Evolutionary conservation across 176 grass and related monocot species (phyloP), one percentile per base, ranked within the genome.

Genomic region (Rhynchospora tenuis): DNA sequence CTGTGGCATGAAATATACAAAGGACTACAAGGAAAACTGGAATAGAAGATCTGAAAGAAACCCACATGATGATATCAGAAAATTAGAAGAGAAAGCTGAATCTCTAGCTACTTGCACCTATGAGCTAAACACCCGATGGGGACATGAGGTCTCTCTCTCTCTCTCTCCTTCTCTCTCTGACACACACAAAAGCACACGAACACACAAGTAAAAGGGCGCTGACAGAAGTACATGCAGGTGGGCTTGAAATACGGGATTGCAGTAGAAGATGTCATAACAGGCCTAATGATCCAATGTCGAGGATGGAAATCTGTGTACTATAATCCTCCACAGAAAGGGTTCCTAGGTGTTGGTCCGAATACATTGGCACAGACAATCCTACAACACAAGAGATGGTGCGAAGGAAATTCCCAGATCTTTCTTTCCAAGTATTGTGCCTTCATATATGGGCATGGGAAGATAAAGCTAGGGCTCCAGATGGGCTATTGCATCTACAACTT

Each of bases 361-460:
- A 97, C 94, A 60, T 48, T 94, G 20, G 87, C 76, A 26, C 87
- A 94, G 44, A 88, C 88, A 16, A 22, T 94, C 47, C n/a, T 97
- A 75, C 94, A 97, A n/a, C 88, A 92, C 81, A 94, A 92, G 80
- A 87, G 94, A 88, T 94, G 92, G 92, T 84, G 88, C 17, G 91
- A 90, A 81, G 94, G 94, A 33, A 78, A 90, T 59, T 78, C 90
- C 7, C 57, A 83, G 1, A 89, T 92, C 58, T 81, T 91, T 62
- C 60, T 90, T 69, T 97, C 94, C 4, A 91, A 91, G 72, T 81
- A 92, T 86, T 91, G 92, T 15, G 7, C 85, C 52, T 91, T 94
- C 90, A 43, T 92, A 3, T 85, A 78, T 58, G 94, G 87, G 2
- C 90, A 68, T 68, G 88, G 94, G 47, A 94, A 92, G 52, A 88